These are phyloP conservation scores for Pholiota molesta DNA, from an alignment of 768 basidiomycete genomes.

Conservation along the genomic window DNA sequence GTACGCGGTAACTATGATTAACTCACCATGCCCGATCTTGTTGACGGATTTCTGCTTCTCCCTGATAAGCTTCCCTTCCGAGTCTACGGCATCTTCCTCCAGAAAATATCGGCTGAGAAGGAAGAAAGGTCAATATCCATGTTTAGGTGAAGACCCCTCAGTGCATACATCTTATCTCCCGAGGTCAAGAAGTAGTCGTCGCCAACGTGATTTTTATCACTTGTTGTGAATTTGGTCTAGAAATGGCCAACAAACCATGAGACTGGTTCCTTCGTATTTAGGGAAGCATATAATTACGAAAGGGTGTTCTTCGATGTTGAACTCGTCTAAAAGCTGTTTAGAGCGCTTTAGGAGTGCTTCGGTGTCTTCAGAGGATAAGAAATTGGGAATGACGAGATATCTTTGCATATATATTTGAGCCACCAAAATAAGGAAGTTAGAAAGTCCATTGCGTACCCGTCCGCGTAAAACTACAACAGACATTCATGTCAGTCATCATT, in stretches of 20 bases:
- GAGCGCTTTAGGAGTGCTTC: conserved; percentile 68
- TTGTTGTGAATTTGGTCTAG: conserved; percentile 90
- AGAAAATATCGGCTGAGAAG: conserved; percentile 76
- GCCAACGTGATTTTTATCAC: conserved; percentile 76
- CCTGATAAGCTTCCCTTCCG: conserved; percentile 67
- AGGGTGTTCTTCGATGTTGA: conserved; percentile 79
- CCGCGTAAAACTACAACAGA: conserved; percentile 29
- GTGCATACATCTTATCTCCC: conserved; percentile 81
- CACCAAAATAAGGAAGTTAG: conserved; percentile 6
- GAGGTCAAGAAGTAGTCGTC: conserved; percentile 93
- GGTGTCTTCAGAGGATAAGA: conserved; percentile 64
- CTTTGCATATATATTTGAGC: conserved; percentile 37
- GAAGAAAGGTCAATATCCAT: not conserved
- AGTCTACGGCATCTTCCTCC: conserved; percentile 83
- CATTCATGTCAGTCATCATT: not conserved
- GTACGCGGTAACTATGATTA: not conserved
- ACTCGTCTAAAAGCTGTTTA: conserved; percentile 76
- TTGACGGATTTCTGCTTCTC: conserved; percentile 84
- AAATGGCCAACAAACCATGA: too few relatives aligned
- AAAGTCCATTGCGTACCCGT: conserved; percentile 29
- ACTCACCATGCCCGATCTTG: conserved; percentile 89
- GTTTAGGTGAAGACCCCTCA: not conserved
- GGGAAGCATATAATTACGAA: conserved; percentile 47
- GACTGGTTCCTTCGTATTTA: not conserved
- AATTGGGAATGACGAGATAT: conserved; percentile 78